phyloP scores from a whole-genome alignment of 176 grass and related monocot genomes.

The Oryza punctata region DNA sequence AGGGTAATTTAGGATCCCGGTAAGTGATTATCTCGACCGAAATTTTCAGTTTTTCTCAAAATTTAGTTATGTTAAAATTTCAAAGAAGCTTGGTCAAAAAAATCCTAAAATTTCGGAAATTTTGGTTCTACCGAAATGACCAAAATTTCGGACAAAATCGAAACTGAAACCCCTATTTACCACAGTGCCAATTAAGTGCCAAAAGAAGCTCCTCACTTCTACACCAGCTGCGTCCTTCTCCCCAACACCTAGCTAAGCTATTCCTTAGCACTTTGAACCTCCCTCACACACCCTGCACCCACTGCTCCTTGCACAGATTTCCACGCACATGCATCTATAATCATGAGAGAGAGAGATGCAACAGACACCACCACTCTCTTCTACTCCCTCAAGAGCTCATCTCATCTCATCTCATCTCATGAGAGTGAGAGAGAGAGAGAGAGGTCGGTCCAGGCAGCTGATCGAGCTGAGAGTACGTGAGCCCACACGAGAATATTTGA shows the following conservation, averaged over 20 bases:
- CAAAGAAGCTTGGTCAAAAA: too few relatives aligned
- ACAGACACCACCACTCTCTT: neutral
- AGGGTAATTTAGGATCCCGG: too few relatives aligned
- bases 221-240: neutral
- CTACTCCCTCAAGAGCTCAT: too few relatives aligned
- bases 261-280: slow-evolving; percentile 15
- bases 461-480: slow-evolving; percentile 25
- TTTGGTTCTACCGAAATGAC: too few relatives aligned
- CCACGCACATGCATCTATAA: slow-evolving; percentile 66
- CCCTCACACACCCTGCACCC: slow-evolving; percentile 26
- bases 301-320: slow-evolving; percentile 42
- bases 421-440: neutral
- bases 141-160: too few relatives aligned
- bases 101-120: too few relatives aligned
- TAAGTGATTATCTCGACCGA: too few relatives aligned
- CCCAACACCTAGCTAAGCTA: slow-evolving; percentile 13
- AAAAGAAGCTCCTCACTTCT: neutral
- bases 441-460: slow-evolving; percentile 44
- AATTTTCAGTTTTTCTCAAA: too few relatives aligned
- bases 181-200: neutral
- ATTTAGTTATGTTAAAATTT: too few relatives aligned
- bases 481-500: slow-evolving; percentile 61
- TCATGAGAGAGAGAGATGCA: slow-evolving; percentile 49
- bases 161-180: too few relatives aligned
- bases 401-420: neutral